phyloP scores from a whole-genome alignment of 495 filamentous ascomycete genomes.

The Geopyxis carbonaria region DNA sequence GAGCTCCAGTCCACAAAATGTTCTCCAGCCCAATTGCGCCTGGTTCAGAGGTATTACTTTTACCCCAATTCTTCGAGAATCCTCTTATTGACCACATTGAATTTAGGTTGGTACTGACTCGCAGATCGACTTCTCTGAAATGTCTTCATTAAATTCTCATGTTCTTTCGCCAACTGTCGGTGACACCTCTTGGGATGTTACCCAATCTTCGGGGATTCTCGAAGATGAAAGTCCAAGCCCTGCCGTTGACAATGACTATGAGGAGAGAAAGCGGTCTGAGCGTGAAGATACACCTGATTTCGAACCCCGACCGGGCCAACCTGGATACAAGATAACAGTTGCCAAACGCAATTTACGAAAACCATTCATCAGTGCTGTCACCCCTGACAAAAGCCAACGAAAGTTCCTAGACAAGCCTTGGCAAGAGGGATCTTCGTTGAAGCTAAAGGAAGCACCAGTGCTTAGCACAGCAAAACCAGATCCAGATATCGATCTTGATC shows the following conservation, averaged over 20 bases:
- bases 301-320: conserved; percentile 11
- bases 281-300: conserved; percentile 12
- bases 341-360: conserved; percentile 7
- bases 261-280: background rate
- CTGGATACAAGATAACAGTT: conserved; percentile 14
- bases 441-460: conserved; percentile 5
- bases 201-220: too few species aligned
- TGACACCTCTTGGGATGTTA: background rate
- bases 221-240: too few species aligned
- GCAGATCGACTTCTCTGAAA: too few species aligned
- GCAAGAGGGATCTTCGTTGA: background rate
- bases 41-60: conserved; percentile 1
- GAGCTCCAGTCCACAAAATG: background rate
- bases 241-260: background rate
- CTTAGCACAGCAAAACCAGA: conserved; percentile 13
- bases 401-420: conserved; percentile 1
- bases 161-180: background rate
- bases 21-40: background rate
- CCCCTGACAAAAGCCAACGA: conserved; percentile 9
- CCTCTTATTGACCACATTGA: too few species aligned
- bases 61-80: too few species aligned
- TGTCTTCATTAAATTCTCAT: too few species aligned
- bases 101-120: too few species aligned
- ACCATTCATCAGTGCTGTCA: conserved; percentile 6
- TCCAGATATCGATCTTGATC: conserved; percentile 53